These are phyloP conservation scores for Brassica nigra DNA, from an alignment of 345 rosid genomes.

Conservation along the genomic window DNA sequence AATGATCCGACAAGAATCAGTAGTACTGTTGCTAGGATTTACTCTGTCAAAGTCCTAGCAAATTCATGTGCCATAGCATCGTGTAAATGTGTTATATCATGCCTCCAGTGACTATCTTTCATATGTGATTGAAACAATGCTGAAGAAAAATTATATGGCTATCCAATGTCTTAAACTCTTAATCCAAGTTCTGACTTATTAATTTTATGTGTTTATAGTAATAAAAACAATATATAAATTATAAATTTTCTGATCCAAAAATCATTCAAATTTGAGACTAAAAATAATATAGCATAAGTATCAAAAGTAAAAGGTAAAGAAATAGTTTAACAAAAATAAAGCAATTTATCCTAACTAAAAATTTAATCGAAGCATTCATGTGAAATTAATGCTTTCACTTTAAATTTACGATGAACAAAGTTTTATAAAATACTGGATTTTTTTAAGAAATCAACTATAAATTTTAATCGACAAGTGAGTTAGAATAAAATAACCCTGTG, in stretches of 20 bases:
- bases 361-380: background rate
- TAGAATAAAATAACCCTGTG: background rate
- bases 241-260: background rate
- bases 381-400: background rate
- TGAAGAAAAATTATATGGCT: background rate
- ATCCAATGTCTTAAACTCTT: background rate
- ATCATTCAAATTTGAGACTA: background rate
- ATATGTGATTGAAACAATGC: background rate
- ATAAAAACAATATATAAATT: background rate
- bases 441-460: background rate
- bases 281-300: background rate
- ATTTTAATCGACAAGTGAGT: conserved; percentile 8
- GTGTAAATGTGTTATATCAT: conserved; percentile 5
- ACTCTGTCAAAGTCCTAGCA: conserved; percentile 13
- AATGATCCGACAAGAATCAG: conserved; percentile 36
- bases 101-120: background rate
- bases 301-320: background rate
- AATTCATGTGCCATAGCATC: background rate
- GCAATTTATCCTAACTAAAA: background rate
- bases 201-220: background rate
- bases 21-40: conserved; percentile 22
- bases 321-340: background rate
- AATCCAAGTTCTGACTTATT: background rate
- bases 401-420: background rate
- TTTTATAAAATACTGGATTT: background rate